Evolutionary conservation across 148 eudicot genomes (phyloP), one percentile per base, ranked within the genome.

Genomic region (Spergularia marina): DNA sequence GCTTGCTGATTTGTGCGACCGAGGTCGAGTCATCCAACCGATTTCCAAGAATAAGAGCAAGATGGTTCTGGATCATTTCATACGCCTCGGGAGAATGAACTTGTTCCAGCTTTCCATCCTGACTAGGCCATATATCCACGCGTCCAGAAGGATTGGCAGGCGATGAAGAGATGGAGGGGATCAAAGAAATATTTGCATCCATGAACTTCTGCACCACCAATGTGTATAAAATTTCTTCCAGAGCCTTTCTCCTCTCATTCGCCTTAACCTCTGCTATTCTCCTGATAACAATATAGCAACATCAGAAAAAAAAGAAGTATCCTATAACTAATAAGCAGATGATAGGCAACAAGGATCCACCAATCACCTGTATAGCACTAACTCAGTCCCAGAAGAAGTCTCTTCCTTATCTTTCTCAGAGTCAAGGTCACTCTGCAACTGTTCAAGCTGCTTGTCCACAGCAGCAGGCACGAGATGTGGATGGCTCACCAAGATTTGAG

Each of bases 401-500:
- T 91, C 89, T 68, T 89, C 94, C 65, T 86, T 86, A 78, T 87
- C 82, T 83, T 92, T 83, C 68, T 89, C 94, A 1, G 91, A 80
- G 76, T 94, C 89, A 55, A 87, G 85, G 65, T 90, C 96, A 57
- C 83, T 92, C 80, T 86, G 88, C 79, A 95, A 91, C 86, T 88
- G 96, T 72, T 90, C 97, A 78, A 95, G 99, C 81, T 95, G 99
- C 84, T 92, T 92, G 30, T 95, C 99, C 58, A 86, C 96, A 16
- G 99, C 99, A 80, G 97, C 96, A 71, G 97, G 96, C 56, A 95
- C 81, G 61, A 95, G 91, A 81, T 95, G 99, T 1, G 99, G 99
- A 79, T 95, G 99, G 78, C 90, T 95, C 4, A 66, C 79, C 66
- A 95, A 77, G 16, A 95, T 92, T 73, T 92, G 88, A 44, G 97